Base-by-base conservation (phyloP, 1,284 basidiomycete species). In the Vanrija sp. region DNA sequence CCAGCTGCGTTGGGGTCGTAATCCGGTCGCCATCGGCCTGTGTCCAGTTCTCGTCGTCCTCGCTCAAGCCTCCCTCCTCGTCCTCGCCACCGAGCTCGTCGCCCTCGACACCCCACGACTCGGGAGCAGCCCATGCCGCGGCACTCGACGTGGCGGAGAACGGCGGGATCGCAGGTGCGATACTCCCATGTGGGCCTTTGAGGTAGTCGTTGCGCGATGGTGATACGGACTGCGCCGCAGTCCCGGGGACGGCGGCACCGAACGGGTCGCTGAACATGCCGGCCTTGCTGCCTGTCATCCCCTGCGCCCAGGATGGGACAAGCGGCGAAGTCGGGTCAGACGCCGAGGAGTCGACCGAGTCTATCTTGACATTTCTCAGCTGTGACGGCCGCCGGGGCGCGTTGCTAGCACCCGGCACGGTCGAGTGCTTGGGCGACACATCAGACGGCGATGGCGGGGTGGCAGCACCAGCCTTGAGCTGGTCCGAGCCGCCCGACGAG, bases 61-160 rank as follows among this genome's bases (percentile, higher is more conserved):
- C 67, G 1, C 57, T 58, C 10, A 64, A 65, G 7, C 62, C 59
- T 1, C 53, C 49, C 18, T 61, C 61, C 28, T 45, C 57, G 18
- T 65, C 65, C 16, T 69, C 70, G 8, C 59, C 59, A 14, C 48
- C 58, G 21, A 70, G 73, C 23, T 74, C 77, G 43, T 79, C 79
- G 0, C 68, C 77, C 60, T 81, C 79, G 15, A 82, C 80, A 15
- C 79, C 80, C 80, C 80, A 82, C 14, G 77, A 79, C 56, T 82
- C 80, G 2, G 80, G 80, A 0, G 80, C 79, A 1, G 77, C 77
- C 80, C 80, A 82, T 4, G 78, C 76, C 2, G 75, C 73, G 0
- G 58, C 58, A 6, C 57, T 49, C 0, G 55, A 48, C 1, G 57
- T n/a, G 1, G 58, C 44, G 3, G 46, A 52, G 9, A 58, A 49